Base-by-base conservation (phyloP, 108 stramenopile species). In the Nannochloropsis gaditana region DNA sequence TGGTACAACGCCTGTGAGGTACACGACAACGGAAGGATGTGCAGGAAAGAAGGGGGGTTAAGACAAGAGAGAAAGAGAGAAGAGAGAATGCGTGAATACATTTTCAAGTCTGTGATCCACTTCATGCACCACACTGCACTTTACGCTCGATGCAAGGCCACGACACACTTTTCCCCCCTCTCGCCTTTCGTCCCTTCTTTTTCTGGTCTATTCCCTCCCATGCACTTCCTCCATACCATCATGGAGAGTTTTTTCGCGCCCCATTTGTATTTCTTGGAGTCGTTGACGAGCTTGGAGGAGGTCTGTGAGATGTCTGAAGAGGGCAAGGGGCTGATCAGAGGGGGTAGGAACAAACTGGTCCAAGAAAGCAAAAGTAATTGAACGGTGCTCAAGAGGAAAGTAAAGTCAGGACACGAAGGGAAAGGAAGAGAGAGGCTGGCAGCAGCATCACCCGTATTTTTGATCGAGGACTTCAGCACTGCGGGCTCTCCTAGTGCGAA, bases 331-430 rank as follows among this genome's bases (percentile, higher is more conserved):
- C 9, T 42, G 17, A 44, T 1, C 41, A 43, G 45, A 87, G 31
- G 31, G 42, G 80, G n/a, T 80, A 89, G 19, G 80, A 85, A 43
- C 45, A 43, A 5, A 43, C 31, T 31, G 31, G 31, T 31, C 31
- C 31, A 31, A 31, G 31, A 31, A 31, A 31, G 31, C 31, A 31
- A 31, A 31, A 31, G 31, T 31, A 31, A 31, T 31, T 31, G 31
- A 1, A 31, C 31, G 31, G 31, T 31, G 31, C 90, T 97, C 47
- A 50, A 50, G 47, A 50, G 47, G 47, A 50, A 50, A 15, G 47
- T 50, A 31, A 31, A 31, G 31, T 31, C 31, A 31, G 0, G 31
- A 31, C 31, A 31, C 31, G 31, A 31, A 31, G 31, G 31, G 1
- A 31, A 31, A 31, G 31, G 31, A 31, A 31, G 31, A 31, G 31